Percentiles rank a stretch among this genome's conserved stretches.
Conservation (phyloP, 768 basidiomycete species). For the Tylopilus rubrobrunneus region DNA sequence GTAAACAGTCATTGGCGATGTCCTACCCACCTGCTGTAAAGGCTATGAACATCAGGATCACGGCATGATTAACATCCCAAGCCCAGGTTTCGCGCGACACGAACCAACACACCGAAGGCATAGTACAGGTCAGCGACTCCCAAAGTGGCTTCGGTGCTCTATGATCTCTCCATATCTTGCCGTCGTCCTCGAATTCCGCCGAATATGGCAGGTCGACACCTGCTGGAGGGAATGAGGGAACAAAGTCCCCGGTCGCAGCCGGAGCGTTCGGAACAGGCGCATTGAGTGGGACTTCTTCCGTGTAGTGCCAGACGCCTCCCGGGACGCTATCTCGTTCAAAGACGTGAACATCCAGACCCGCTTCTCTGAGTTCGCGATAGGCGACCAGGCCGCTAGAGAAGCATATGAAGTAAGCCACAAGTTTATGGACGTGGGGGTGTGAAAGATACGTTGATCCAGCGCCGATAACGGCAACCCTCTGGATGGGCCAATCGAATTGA, state of each 20-base stretch:
- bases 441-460: constrained; percentile 10
- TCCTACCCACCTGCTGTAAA: constrained; percentile 1
- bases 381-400: constrained; percentile 7
- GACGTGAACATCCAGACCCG: constrained; percentile 15
- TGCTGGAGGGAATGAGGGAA: constrained; percentile 11
- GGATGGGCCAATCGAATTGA: constrained; percentile 12
- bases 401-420: background rate
- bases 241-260: constrained; percentile 3
- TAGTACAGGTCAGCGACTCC: constrained; percentile 12
- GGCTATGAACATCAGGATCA: too few relatives aligned
- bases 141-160: constrained; percentile 12
- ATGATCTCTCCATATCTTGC: constrained; percentile 4
- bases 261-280: constrained; percentile 12
- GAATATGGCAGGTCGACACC: constrained; percentile 6
- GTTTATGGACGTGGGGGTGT: background rate
- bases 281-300: constrained; percentile 13
- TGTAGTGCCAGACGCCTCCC: constrained; percentile 14
- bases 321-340: constrained; percentile 16
- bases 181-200: background rate
- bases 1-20: too few relatives aligned
- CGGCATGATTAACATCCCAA: background rate
- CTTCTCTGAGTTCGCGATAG: constrained; percentile 14
- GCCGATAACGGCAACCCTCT: constrained; percentile 11
- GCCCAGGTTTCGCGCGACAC: background rate
- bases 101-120: constrained; percentile 7